Evolutionary conservation across 2,329 filamentous ascomycete species (phyloP), one percentile per base, ranked within the genome.

Genomic region (Chrysoporthe deuterocubensis): DNA sequence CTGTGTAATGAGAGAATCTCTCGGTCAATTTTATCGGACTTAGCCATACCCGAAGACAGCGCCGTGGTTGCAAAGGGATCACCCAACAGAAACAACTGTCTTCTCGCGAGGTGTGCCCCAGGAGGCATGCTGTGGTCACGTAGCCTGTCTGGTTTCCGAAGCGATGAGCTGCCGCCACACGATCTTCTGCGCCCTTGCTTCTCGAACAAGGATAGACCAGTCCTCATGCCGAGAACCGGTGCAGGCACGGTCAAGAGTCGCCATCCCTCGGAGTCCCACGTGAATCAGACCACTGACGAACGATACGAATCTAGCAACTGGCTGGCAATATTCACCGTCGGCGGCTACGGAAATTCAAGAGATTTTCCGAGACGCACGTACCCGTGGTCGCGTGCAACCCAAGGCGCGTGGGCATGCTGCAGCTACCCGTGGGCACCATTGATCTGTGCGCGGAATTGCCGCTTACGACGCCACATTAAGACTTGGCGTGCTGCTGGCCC

Each of bases 321-420:
- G 18, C 18, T 44, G 44, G 14, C 11, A 32, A 14, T 54, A 42
- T 14, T 57, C 59, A 11, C 34, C 59, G 44, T 57, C 32, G 32
- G 62, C 50, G 62, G 18, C 68, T 65, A 57, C 43, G 37, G 46
- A 58, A 52, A 11, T n/a, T 58, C 54, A 54, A 54, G 48, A 58
- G 37, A 44, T 48, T 34, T 57, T 58, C 63, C 59, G 67, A 59
- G 40, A 64, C 7, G 66, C 66, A 61, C 14, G 16, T 56, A 66
- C 16, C 68, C 68, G 68, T 18, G 37, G 40, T 42, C 59, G 54
- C 48, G 68, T 70, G 54, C n/a, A 34, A 70, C 63, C 34, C 42
- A 66, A 40, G 48, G 40, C 63, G 66, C 68, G 61, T 70, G 68
- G 60, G 68, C 62, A 48, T 64, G 18, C 59, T 61, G 66, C 66